These are phyloP conservation scores for Sonneratia caseolaris DNA, from an alignment of 345 rosid species.

Conservation along the genomic window DNA sequence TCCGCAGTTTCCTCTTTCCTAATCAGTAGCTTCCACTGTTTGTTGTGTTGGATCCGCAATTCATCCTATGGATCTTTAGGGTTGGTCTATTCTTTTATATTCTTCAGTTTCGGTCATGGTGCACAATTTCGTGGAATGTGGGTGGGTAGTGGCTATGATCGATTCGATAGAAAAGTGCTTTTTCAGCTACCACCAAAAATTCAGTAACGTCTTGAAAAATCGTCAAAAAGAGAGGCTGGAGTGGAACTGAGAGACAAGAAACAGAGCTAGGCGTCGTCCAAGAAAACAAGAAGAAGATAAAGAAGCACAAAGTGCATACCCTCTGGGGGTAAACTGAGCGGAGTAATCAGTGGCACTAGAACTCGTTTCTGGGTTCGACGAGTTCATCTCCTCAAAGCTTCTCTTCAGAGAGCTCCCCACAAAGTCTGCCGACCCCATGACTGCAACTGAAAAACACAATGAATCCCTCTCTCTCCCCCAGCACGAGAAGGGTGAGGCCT, in stretches of 20 bases:
- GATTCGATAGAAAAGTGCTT: too few relatives aligned
- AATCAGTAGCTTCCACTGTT: too few relatives aligned
- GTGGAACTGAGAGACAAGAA: conserved; percentile 5
- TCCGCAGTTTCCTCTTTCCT: not conserved
- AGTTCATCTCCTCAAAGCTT: conserved; percentile 31
- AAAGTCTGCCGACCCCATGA: conserved; percentile 10
- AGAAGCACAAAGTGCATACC: conserved; percentile 17
- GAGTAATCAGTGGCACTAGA: conserved; percentile 1
- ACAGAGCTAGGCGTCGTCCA: not conserved
- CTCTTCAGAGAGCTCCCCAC: conserved; percentile 32
- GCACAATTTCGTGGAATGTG: too few relatives aligned
- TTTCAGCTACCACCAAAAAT: not conserved
- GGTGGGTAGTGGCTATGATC: too few relatives aligned
- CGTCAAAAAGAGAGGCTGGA: not conserved
- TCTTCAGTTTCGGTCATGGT: too few relatives aligned
- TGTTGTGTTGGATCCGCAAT: too few relatives aligned
- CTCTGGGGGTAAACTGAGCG: conserved; percentile 29
- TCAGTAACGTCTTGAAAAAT: not conserved
- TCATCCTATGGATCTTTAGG: too few relatives aligned
- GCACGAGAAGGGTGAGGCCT: conserved; percentile 3
- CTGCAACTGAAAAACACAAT: not conserved
- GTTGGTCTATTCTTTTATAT: too few relatives aligned
- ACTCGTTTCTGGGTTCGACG: conserved; percentile 14
- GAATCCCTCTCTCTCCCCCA: not conserved
- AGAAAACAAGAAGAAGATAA: conserved; percentile 4